Conservation (phyloP, 345 rosid species). For the Eutrema heterophyllum region DNA sequence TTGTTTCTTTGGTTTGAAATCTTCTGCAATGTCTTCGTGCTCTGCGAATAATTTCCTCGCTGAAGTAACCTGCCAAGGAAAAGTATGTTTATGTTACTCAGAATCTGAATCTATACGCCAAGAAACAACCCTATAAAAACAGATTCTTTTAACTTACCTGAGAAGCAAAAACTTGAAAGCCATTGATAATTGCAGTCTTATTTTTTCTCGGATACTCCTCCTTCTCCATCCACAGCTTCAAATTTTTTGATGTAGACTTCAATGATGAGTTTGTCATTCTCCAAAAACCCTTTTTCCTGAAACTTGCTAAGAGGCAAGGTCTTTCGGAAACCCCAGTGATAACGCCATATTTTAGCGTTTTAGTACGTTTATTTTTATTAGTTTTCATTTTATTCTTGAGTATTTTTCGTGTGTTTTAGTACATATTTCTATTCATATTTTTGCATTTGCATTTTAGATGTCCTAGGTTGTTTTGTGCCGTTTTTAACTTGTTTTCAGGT, state of each 20-base stretch:
- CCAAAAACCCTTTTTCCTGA: not conserved
- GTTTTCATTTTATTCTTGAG: too few species aligned
- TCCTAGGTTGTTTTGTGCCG: too few species aligned
- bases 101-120: not conserved
- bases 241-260: not conserved
- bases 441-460: too few species aligned
- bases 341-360: too few species aligned
- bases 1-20: not conserved
- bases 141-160: conserved; percentile 9
- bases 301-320: not conserved
- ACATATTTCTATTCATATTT: too few species aligned
- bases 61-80: not conserved
- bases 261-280: not conserved
- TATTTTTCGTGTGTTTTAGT: too few species aligned
- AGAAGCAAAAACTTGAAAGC: conserved; percentile 7
- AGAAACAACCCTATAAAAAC: not conserved
- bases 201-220: not conserved
- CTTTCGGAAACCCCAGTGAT: not conserved
- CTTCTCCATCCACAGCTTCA: not conserved
- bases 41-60: conserved; percentile 1
- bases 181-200: not conserved
- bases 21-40: not conserved
- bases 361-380: too few species aligned
- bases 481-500: too few species aligned
- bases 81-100: not conserved